These are phyloP conservation scores for Hortaea sp. DNA, from an alignment of 2,329 filamentous ascomycete species.

Conservation along the genomic window DNA sequence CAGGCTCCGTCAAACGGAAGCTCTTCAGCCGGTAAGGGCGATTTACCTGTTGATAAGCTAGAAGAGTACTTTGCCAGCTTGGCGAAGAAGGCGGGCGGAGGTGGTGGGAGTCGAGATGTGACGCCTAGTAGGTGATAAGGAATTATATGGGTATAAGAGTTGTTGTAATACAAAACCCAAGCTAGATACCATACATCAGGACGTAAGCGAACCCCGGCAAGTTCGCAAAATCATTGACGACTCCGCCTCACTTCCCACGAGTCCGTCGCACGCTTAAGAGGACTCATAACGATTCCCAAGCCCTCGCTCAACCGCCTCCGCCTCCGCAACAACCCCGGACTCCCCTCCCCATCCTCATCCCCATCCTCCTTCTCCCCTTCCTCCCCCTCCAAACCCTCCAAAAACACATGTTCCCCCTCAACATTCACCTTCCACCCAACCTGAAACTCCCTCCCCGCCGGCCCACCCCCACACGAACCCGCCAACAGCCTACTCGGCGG, in stretches of 20 bases:
- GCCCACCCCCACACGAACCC: conserved; percentile 48
- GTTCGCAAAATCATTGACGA: not conserved
- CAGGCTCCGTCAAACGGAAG: not conserved
- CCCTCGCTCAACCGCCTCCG: conserved; percentile 13
- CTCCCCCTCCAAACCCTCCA: conserved; percentile 32
- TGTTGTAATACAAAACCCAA: too few species aligned
- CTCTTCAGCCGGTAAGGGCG: conserved; percentile 38
- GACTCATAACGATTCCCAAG: conserved; percentile 26
- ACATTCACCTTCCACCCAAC: conserved; percentile 30
- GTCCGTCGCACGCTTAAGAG: conserved; percentile 25
- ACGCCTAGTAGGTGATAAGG: conserved; percentile 9
- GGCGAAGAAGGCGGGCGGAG: conserved; percentile 41
- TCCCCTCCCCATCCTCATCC: not conserved
- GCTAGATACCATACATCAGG: too few species aligned
- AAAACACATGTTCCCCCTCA: conserved; percentile 44
- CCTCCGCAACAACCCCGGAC: conserved; percentile 12
- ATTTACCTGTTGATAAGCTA: conserved; percentile 45
- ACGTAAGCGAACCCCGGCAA: too few species aligned
- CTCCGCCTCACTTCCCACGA: conserved; percentile 13
- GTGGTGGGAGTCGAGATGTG: conserved; percentile 4
- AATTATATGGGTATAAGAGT: too few species aligned
- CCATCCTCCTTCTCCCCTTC: conserved; percentile 1
- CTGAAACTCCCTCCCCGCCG: conserved; percentile 39
- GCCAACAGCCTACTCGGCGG: conserved; percentile 42
- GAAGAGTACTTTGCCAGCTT: conserved; percentile 51